phyloP scores from a whole-genome alignment of 352 stramenopile species.

The Phytophthora sojae region DNA sequence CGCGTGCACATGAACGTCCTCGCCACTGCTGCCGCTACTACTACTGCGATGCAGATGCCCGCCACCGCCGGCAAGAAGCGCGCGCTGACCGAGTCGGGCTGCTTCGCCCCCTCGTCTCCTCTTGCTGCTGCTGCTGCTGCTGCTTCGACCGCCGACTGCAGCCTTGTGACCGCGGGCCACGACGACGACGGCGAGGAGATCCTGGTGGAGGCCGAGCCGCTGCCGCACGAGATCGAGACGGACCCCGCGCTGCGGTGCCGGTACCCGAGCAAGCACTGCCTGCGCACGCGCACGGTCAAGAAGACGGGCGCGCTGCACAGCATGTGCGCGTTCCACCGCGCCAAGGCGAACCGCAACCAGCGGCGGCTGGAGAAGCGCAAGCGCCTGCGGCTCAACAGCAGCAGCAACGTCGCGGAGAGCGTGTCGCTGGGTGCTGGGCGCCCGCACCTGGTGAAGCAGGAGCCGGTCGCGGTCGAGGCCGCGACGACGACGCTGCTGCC shows the following conservation, averaged over 20 bases:
- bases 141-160: background rate
- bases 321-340: constrained; percentile 67
- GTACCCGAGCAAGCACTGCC: constrained; percentile 65
- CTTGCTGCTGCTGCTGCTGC: no score
- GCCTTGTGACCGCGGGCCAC: constrained; percentile 16
- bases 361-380: constrained; percentile 56
- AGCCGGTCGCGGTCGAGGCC: background rate
- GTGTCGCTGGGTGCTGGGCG: background rate
- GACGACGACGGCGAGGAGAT: constrained; percentile 44
- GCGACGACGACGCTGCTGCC: constrained; percentile 14
- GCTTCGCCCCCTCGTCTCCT: background rate
- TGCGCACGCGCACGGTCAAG: constrained; percentile 64
- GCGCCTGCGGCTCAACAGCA: constrained; percentile 30
- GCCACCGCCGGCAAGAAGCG: constrained; percentile 26
- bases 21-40: background rate
- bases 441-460: constrained; percentile 6
- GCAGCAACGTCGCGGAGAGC: constrained; percentile 6
- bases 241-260: constrained; percentile 51
- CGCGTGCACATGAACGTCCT: constrained; percentile 2
- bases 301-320: constrained; percentile 66
- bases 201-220: constrained; percentile 44
- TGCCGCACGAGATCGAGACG: constrained; percentile 47
- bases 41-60: background rate
- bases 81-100: background rate
- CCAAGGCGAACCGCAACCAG: constrained; percentile 68